Conservation (phyloP, 257 asterid genomes). For the Solanum virginianum region DNA sequence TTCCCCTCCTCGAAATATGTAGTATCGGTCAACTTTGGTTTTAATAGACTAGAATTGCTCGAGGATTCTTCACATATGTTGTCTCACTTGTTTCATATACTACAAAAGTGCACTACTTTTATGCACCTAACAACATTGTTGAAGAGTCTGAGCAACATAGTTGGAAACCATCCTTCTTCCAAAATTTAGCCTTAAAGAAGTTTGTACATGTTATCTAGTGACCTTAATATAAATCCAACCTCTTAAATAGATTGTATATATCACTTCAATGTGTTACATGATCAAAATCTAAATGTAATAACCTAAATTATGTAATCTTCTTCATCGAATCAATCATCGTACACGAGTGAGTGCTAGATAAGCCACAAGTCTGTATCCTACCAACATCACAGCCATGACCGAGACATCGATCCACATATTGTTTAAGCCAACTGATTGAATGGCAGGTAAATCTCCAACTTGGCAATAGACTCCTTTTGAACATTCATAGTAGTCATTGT, state of each 20-base stretch:
- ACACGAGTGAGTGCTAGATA: constrained; percentile 72
- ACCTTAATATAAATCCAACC: not conserved
- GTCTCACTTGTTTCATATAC: too few relatives aligned
- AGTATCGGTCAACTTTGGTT: too few relatives aligned
- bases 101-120: too few relatives aligned
- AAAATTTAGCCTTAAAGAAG: not conserved
- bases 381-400: constrained; percentile 66
- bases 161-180: not conserved
- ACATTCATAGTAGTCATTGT: constrained; percentile 65
- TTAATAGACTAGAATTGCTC: too few relatives aligned
- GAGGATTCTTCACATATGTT: too few relatives aligned
- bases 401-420: constrained; percentile 55
- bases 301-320: not conserved
- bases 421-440: constrained; percentile 62
- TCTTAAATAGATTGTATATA: not conserved
- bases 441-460: constrained; percentile 66
- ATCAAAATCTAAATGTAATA: constrained; percentile 19
- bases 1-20: too few relatives aligned
- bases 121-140: too few relatives aligned
- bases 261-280: not conserved
- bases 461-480: constrained; percentile 51
- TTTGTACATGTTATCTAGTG: not conserved
- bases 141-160: not conserved
- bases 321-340: constrained; percentile 15
- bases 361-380: constrained; percentile 68